phyloP scores from a whole-genome alignment of 768 basidiomycete genomes.

The Lactifluus subvellereus region DNA sequence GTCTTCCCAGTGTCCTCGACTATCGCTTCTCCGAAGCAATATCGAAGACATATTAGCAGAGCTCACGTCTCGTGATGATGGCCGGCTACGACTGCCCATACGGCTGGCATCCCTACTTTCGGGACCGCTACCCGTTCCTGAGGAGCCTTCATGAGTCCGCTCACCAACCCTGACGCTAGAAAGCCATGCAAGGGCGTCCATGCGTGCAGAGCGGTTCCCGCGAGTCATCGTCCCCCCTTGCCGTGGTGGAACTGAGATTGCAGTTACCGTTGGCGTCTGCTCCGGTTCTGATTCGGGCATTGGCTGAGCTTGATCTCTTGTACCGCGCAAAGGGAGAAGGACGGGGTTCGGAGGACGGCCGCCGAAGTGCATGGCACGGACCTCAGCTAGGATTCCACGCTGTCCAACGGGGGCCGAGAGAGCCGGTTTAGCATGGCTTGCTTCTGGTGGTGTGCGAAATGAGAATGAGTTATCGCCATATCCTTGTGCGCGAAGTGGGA shows the following conservation, averaged over 20 bases:
- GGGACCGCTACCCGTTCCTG: constrained; percentile 45
- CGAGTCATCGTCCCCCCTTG: constrained; percentile 40
- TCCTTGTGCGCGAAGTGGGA: constrained; percentile 15
- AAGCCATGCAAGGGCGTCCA: constrained; percentile 70
- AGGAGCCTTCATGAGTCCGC: constrained; percentile 46
- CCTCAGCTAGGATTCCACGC: constrained; percentile 64
- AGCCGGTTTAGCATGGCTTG: constrained; percentile 15
- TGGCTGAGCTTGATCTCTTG: constrained; percentile 11
- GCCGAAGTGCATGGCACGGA: constrained; percentile 46
- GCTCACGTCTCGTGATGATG: constrained; percentile 20
- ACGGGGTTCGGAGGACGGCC: constrained; percentile 25
- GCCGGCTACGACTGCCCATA: constrained; percentile 38
- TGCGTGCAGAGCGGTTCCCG: constrained; percentile 42
- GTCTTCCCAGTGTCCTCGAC: constrained; percentile 36
- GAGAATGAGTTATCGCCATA: constrained; percentile 36
- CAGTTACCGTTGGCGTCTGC: constrained; percentile 23
- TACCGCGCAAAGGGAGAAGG: constrained; percentile 27
- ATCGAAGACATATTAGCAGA: constrained; percentile 3
- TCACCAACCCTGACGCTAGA: constrained; percentile 64
- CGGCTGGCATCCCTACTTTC: constrained; percentile 45
- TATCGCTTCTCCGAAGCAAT: constrained; percentile 41
- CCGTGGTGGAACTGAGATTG: constrained; percentile 18
- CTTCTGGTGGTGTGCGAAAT: constrained; percentile 50
- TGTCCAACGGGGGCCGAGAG: constrained; percentile 65
- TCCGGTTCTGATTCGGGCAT: constrained; percentile 21